A percentile compares a stretch with the other conserved stretches of the same genome.
These are phyloP conservation scores for Populus davidiana DNA, from an alignment of 345 rosid species.

Conservation along the genomic window DNA sequence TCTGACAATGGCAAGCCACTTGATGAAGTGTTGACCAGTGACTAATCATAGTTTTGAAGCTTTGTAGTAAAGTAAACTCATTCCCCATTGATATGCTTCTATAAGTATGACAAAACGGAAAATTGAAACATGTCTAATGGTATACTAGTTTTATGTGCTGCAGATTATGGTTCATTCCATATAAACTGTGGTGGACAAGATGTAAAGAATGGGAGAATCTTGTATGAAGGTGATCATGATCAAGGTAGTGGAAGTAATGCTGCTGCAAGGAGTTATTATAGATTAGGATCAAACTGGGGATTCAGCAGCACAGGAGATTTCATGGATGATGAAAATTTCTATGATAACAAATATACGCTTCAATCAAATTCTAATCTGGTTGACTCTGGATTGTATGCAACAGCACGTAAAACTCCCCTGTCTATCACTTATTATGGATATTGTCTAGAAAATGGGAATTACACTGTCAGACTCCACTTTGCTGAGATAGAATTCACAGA, in stretches of 20 bases:
- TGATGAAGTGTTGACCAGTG: too few species aligned
- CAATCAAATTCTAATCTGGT: too few species aligned
- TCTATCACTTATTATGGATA: background rate
- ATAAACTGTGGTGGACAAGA: background rate
- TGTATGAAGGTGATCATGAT: background rate
- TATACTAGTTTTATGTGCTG: background rate
- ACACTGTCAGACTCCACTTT: conserved; percentile 5
- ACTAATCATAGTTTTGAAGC: too few species aligned
- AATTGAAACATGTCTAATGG: background rate
- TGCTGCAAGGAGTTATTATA: background rate
- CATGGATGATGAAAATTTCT: background rate
- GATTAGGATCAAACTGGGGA: background rate
- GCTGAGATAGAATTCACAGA: background rate
- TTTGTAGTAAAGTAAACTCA: too few species aligned
- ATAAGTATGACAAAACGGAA: background rate
- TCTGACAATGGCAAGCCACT: too few species aligned
- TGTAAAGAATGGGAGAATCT: background rate
- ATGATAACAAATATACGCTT: too few species aligned
- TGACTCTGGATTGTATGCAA: background rate
- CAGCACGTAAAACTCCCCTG: background rate
- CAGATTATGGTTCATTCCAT: background rate
- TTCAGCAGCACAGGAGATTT: conserved; percentile 5
- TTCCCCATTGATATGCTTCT: too few species aligned
- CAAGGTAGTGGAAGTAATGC: background rate
- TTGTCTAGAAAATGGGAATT: too few species aligned